phyloP scores from a whole-genome alignment of 2,329 filamentous ascomycete genomes.

The Cryphonectria japonica region DNA sequence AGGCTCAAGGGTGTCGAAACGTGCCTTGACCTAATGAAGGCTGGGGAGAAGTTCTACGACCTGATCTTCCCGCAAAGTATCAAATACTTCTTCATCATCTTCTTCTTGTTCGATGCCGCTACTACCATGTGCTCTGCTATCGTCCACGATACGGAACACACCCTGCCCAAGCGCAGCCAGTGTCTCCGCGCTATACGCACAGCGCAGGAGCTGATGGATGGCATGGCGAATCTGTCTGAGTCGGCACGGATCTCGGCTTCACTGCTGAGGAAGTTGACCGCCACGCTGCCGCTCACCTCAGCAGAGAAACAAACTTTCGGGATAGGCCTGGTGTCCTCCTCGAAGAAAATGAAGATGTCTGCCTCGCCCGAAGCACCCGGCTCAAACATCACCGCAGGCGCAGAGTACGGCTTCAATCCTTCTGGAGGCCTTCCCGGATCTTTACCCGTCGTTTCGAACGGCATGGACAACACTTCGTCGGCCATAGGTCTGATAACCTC shows the following conservation, averaged over 20 bases:
- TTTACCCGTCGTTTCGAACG: background rate
- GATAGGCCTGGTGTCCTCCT: background rate
- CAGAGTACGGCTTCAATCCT: background rate
- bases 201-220: slow-evolving; percentile 27
- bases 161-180: slow-evolving; percentile 35
- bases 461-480: background rate
- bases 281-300: slow-evolving; percentile 16
- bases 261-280: slow-evolving; percentile 23
- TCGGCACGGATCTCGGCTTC: slow-evolving; percentile 24
- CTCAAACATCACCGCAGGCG: background rate
- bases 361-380: background rate
- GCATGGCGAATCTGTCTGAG: slow-evolving; percentile 21
- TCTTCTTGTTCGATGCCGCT: slow-evolving; percentile 39
- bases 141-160: slow-evolving; percentile 34
- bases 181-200: slow-evolving; percentile 20
- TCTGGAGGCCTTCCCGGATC: background rate
- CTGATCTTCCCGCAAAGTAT: slow-evolving; percentile 32
- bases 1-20: slow-evolving; percentile 33
- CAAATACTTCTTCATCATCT: slow-evolving; percentile 38
- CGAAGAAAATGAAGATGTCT: slow-evolving; percentile 18
- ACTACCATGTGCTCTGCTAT: slow-evolving; percentile 37
- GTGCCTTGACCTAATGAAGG: slow-evolving; percentile 32
- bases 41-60: slow-evolving; percentile 32
- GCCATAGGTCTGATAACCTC: background rate
- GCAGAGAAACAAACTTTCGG: slow-evolving; percentile 21